Conservation (phyloP, 2,329 filamentous ascomycete species). For the Cercospora citrullina region DNA sequence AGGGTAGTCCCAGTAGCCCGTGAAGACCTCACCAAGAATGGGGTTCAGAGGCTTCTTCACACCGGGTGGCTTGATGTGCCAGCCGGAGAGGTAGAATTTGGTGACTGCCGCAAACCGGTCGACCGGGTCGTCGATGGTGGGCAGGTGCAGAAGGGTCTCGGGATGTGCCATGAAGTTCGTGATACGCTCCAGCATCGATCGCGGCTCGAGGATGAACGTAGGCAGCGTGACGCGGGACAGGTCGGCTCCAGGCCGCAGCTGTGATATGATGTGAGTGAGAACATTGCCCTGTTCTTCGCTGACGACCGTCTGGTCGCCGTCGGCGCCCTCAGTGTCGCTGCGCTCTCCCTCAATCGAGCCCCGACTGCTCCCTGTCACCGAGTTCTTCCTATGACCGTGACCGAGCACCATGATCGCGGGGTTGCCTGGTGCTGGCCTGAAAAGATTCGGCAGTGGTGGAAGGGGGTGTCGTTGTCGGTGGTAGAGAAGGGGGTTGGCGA, state of each 20-base stretch:
- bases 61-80: slow-evolving; percentile 96
- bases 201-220: slow-evolving; percentile 95
- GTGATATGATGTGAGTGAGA: slow-evolving; percentile 94
- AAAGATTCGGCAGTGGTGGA: slow-evolving; percentile 1
- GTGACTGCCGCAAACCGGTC: slow-evolving; percentile 91
- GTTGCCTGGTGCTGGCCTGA: slow-evolving; percentile 2
- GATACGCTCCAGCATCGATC: slow-evolving; percentile 97
- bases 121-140: slow-evolving; percentile 82
- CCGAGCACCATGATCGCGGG: slow-evolving; percentile 49
- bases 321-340: slow-evolving; percentile 40
- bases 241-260: slow-evolving; percentile 92
- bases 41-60: slow-evolving; percentile 99
- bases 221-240: slow-evolving; percentile 91
- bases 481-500: background rate
- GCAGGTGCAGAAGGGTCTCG: slow-evolving; percentile 87
- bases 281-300: slow-evolving; percentile 96
- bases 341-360: slow-evolving; percentile 46
- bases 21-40: slow-evolving; percentile 90
- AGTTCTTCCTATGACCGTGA: slow-evolving; percentile 52
- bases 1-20: slow-evolving; percentile 85
- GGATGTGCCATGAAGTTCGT: slow-evolving; percentile 99
- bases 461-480: background rate
- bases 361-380: slow-evolving; percentile 43
- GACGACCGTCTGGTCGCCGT: slow-evolving; percentile 67
- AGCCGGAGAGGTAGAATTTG: slow-evolving; percentile 97